Base-by-base conservation (phyloP, 2,329 filamentous ascomycete species). In the Cladosporium sp. region DNA sequence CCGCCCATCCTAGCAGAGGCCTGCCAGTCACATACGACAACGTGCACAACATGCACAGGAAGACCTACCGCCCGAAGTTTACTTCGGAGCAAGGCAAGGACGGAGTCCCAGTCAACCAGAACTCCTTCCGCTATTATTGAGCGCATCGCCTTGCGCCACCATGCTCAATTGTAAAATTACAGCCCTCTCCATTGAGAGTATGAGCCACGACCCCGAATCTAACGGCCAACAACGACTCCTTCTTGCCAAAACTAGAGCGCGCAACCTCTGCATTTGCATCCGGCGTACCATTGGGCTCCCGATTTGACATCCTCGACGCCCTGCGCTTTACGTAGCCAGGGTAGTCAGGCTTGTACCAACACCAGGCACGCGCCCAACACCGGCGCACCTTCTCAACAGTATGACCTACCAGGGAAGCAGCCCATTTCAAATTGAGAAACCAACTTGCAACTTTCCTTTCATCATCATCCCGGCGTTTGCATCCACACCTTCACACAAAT, bases 121-220 rank as follows among this genome's bases (percentile, higher is more conserved):
- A 43, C 40, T 19, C 47, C 15, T 50, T 20, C 47, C 47, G 47
- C 47, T 50, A 29, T 38, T 43, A 50, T 30, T 50, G 30, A 50
- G 39, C 39, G 30, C 32, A 29, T 20, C n/a, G 11, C 6, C 25
- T 22, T 25, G 39, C 40, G n/a, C 32, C 40, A 38, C 5, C 3
- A 43, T n/a, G 47, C 39, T 50, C 47, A 41, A 35, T 41, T 50
- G 47, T 50, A 50, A 50, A 19, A 50, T 30, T 50, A 43, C 39
- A 43, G 38, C 38, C 20, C 29, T 50, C 47, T 48, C 45, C 13
- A 6, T 35, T 13, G 45, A 48, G 45, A 48, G 16, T 39, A 50
- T 38, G 47, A 50, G 47, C 47, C 43, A 50, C 47, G 47, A 50
- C 22, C 20, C n/a, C 11, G 8, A 29, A n/a, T 27, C n/a, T 50